Evolutionary conservation across 75 land plant genomes (phyloP), one percentile per base, ranked within the genome.

Genomic region (Ceratopteris richardii): DNA sequence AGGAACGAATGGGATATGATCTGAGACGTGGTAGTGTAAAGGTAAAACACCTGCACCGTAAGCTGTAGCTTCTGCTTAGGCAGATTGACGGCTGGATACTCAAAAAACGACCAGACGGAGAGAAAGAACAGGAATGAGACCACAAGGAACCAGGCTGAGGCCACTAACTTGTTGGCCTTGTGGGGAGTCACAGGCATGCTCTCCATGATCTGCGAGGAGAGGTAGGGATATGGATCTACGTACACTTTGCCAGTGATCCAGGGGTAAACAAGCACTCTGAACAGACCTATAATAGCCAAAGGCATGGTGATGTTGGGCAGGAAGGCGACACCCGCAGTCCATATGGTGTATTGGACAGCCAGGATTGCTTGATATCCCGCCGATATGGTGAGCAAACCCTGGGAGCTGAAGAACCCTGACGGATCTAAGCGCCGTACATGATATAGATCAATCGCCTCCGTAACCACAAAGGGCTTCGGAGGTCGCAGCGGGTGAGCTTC

Each of bases 271-370:
- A 26, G 28, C 28, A 26, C 28, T 22, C 54, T 18, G 54, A 52
- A 52, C 3, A 52, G 29, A 13, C 54, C 54, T 1, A 52, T 23
- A 28, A 52, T 52, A 9, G 54, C 54, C 24, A 52, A 23, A 9
- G 54, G 54, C 54, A 52, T 26, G 29, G 54, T 52, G 28, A 52
- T 26, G 54, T 52, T 52, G 24, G 54, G 54, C 28, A 52, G 54
- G 27, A 24, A 52, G 12, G 54, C 29, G 25, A 52, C 29, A 6
- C 54, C 54, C 16, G 25, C 54, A 4, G 54, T 52, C 24, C 28
- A 52, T 18, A 52, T 26, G 54, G 54, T 24, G 54, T 52, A 52
- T 23, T 52, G 54, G 7, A 52, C 16, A 18, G 54, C 54, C 28
- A 52, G 54, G 7, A 52, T 23, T 3, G 28, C 54, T 23, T 52